These are phyloP conservation scores for Lactuca sativa DNA, from an alignment of 129 eudicot genomes.

Conservation along the genomic window DNA sequence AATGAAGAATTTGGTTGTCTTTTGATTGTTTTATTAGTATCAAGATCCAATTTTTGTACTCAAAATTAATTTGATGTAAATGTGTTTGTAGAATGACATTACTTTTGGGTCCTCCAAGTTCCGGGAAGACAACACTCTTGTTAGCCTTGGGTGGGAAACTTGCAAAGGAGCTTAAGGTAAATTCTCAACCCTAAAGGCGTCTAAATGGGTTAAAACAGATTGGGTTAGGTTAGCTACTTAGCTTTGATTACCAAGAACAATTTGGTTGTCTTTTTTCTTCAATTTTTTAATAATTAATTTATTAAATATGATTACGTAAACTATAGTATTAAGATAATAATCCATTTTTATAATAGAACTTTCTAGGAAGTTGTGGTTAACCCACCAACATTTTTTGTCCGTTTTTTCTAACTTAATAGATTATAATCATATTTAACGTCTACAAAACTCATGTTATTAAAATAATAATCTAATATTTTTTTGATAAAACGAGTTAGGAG, in stretches of 20 bases:
- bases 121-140: slow-evolving; percentile 81
- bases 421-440: no score
- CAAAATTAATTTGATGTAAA: background rate
- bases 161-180: slow-evolving; percentile 55
- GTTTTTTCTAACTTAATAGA: no score
- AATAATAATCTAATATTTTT: background rate
- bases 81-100: slow-evolving; percentile 68
- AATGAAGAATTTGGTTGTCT: no score
- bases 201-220: background rate
- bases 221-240: background rate
- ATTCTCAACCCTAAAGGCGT: background rate
- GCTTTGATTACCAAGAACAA: no score
- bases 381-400: background rate
- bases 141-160: slow-evolving; percentile 79
- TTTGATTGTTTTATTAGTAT: background rate
- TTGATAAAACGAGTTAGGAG: background rate
- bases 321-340: no score
- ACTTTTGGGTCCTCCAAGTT: slow-evolving; percentile 90
- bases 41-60: slow-evolving; percentile 6
- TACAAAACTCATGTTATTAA: no score
- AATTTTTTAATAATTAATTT: no score
- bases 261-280: no score
- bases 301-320: no score
- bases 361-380: background rate
- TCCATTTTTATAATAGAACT: no score